These are phyloP conservation scores for Gossypium schwendimanii DNA, from an alignment of 441 rosid genomes.

Conservation along the genomic window DNA sequence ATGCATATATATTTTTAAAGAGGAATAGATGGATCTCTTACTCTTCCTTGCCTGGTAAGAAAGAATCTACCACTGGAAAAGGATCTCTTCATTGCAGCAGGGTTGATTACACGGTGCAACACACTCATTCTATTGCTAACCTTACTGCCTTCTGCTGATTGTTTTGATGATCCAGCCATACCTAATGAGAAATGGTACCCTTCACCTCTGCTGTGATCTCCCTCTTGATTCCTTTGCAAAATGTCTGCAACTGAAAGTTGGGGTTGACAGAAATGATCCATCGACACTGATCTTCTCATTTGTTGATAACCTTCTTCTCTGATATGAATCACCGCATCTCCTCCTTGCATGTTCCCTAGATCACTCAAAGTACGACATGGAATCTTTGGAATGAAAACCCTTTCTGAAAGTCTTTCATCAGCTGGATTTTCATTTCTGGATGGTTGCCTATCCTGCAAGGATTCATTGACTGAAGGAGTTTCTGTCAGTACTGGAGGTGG, in stretches of 20 bases:
- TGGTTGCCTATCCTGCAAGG: constrained; percentile 17
- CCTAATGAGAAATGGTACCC: not conserved
- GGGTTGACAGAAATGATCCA: constrained; percentile 48
- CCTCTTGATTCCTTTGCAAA: constrained; percentile 24
- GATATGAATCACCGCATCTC: constrained; percentile 30
- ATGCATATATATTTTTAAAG: not conserved
- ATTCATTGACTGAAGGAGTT: constrained; percentile 14
- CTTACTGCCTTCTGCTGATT: constrained; percentile 18
- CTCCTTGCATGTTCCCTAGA: constrained; percentile 30
- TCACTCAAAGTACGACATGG: constrained; percentile 32
- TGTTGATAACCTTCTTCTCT: constrained; percentile 20
- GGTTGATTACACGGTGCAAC: constrained; percentile 19
- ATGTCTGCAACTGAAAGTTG: constrained; percentile 28
- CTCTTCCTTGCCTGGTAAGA: constrained; percentile 37
- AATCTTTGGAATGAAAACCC: constrained; percentile 14
- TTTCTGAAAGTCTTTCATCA: constrained; percentile 18
- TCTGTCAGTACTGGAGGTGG: constrained; percentile 19
- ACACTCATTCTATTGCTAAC: constrained; percentile 15
- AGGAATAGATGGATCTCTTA: constrained; percentile 14
- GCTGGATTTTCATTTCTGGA: constrained; percentile 12
- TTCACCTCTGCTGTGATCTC: constrained; percentile 19
- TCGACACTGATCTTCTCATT: constrained; percentile 47
- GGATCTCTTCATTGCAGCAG: constrained; percentile 45
- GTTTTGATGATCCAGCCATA: constrained; percentile 21
- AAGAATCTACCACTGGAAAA: constrained; percentile 55